Evolutionary conservation across 768 basidiomycete species (phyloP).

Genomic region (Leccinum ochraceum): DNA sequence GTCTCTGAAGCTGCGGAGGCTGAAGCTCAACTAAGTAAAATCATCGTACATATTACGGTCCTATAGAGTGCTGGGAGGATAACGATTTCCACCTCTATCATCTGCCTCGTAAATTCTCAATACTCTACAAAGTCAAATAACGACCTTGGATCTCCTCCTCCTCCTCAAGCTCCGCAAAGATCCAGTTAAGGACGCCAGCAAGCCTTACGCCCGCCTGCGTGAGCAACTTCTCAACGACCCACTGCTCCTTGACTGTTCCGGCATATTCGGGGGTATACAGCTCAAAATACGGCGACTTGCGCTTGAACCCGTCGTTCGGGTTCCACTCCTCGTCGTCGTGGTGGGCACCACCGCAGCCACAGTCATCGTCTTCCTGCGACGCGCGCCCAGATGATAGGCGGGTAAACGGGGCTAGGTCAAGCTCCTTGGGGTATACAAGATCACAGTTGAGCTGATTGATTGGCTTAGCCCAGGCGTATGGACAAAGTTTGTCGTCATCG

Average conservation of each 20-base stretch:
- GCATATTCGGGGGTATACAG: constrained; percentile 82
- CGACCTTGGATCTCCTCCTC: neutral
- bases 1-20: no score
- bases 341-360: neutral
- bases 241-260: constrained; percentile 61
- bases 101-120: neutral
- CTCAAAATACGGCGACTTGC: constrained; percentile 47
- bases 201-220: constrained; percentile 83
- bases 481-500: constrained; percentile 68
- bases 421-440: constrained; percentile 73
- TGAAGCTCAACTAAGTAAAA: no score
- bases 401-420: constrained; percentile 41
- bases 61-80: neutral
- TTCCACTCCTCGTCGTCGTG: neutral
- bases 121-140: constrained; percentile 6
- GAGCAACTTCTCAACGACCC: constrained; percentile 80
- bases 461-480: constrained; percentile 74
- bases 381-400: constrained; percentile 37
- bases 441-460: constrained; percentile 81
- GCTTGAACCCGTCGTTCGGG: neutral
- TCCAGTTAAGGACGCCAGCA: constrained; percentile 77
- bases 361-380: constrained; percentile 4
- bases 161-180: constrained; percentile 43
- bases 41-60: neutral
- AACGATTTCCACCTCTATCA: neutral